Evolutionary conservation across 1,284 basidiomycete genomes (phyloP).

Genomic region (Ganoderma lucidum): DNA sequence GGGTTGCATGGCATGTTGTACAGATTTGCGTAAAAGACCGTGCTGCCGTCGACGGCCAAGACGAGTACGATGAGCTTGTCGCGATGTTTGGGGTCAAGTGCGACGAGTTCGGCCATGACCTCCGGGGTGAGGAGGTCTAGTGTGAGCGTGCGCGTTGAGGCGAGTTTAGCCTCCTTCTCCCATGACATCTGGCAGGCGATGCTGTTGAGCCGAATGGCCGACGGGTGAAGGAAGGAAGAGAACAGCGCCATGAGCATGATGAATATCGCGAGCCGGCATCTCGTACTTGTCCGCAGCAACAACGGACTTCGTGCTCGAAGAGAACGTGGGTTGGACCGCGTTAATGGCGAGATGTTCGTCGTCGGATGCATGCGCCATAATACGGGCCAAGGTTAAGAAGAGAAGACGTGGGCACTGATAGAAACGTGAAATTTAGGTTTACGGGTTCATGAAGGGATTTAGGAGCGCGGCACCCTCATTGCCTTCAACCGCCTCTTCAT

Average conservation of each 20-base stretch:
- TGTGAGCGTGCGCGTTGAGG: conserved; percentile 49
- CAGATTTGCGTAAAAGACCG: conserved; percentile 34
- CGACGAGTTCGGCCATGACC: conserved; percentile 26
- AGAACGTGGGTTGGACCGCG: conserved; percentile 1
- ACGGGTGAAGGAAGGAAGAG: conserved; percentile 51
- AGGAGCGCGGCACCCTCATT: background rate
- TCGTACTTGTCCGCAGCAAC: conserved; percentile 69
- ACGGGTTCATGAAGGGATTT: background rate
- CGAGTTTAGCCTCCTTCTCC: conserved; percentile 57
- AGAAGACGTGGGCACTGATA: background rate
- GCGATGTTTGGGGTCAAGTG: conserved; percentile 30
- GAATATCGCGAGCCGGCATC: conserved; percentile 60
- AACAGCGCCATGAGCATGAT: conserved; percentile 58
- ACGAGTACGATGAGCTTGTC: conserved; percentile 33
- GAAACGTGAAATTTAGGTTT: background rate
- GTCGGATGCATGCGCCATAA: conserved; percentile 1
- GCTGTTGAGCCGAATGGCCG: conserved; percentile 59
- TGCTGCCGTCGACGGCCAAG: conserved; percentile 30
- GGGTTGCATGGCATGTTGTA: conserved; percentile 17
- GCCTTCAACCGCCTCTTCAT: background rate
- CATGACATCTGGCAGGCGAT: conserved; percentile 62
- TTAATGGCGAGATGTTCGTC: background rate
- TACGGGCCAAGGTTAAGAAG: background rate
- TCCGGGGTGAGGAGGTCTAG: conserved; percentile 54
- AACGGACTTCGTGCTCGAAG: conserved; percentile 42